These are phyloP conservation scores for Saccharomycopsis crataegensis DNA, from an alignment of 1,139 yeast species.

Conservation along the genomic window DNA sequence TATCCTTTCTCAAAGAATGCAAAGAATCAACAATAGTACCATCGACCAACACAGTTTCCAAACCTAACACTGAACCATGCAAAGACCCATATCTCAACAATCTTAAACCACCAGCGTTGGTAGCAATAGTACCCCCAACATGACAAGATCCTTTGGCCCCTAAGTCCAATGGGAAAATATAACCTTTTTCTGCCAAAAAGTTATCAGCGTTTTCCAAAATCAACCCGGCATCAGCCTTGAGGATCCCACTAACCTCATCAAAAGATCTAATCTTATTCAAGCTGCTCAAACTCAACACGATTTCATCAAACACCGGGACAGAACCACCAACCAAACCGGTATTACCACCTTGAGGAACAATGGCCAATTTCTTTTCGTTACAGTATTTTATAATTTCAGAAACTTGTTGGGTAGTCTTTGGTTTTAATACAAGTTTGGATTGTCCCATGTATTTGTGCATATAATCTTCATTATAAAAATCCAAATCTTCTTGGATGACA, in stretches of 20 bases:
- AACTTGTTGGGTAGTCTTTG: constrained; percentile 76
- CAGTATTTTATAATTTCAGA: constrained; percentile 73
- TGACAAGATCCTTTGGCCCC: constrained; percentile 98
- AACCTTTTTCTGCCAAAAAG: constrained; percentile 70
- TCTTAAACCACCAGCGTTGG: constrained; percentile 94
- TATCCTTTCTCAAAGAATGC: constrained; percentile 82
- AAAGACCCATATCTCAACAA: constrained; percentile 83
- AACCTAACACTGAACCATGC: constrained; percentile 86
- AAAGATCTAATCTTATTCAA: constrained; percentile 77
- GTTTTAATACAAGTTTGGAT: constrained; percentile 74
- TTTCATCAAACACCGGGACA: constrained; percentile 87
- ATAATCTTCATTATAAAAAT: constrained; percentile 85
- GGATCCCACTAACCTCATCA: constrained; percentile 75
- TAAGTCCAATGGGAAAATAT: constrained; percentile 86
- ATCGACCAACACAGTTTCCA: constrained; percentile 86
- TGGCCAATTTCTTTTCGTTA: constrained; percentile 69
- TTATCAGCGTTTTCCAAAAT: constrained; percentile 82
- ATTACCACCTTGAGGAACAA: constrained; percentile 97
- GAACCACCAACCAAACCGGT: constrained; percentile 97
- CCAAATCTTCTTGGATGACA: constrained; percentile 42
- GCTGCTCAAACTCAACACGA: constrained; percentile 60
- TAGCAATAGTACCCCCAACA: constrained; percentile 92
- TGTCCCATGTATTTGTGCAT: constrained; percentile 93
- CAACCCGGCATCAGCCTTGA: constrained; percentile 88
- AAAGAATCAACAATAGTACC: constrained; percentile 78